Evolutionary conservation across 805 yeast genomes (phyloP), one percentile per base, ranked within the genome.

Genomic region (Wickerhamomyces tratensis): DNA sequence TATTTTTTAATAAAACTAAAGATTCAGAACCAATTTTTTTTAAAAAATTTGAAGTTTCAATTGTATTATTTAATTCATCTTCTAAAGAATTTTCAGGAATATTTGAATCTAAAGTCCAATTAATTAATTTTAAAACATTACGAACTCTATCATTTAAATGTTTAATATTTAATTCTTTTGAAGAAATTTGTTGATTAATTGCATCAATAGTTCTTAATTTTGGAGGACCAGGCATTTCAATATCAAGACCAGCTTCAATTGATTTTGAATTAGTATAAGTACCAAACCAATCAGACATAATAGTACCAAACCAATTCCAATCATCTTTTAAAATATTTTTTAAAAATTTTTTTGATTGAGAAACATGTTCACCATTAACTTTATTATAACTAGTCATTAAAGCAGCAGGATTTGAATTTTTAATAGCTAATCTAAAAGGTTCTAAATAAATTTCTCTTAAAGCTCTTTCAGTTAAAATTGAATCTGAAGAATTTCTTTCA

Each of bases 201-300:
- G 67, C 59, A 13, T 58, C 58, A 7, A 27, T 14, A 2, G 59
- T 59, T 50, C 71, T 61, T 61, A 79, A 69, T 41, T 68, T 60
- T 8, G 80, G 61, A 15, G 77, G 75, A 34, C 85, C 86, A 1
- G 86, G 86, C 82, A 77, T 76, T 57, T 79, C 86, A 50, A 79
- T 61, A 53, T 77, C 80, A 43, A 79, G 61, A 7, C 85, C 84
- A 33, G 75, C 74, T 36, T 69, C 65, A 39, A 78, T 54, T 12
- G 79, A 51, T 37, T 65, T 69, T 37, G 62, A 64, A 34, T 62
- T 60, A 13, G 78, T 65, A 55, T 72, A 77, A 9, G 69, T 66
- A 26, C 85, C 86, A 53, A 53, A 72, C 85, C 85, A 79, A 58
- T 79, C 86, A 29, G 79, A 72, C 77, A 79, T 76, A 33, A 70